Conservation (phyloP, 345 rosid genomes). For the Citrus hindsii region DNA sequence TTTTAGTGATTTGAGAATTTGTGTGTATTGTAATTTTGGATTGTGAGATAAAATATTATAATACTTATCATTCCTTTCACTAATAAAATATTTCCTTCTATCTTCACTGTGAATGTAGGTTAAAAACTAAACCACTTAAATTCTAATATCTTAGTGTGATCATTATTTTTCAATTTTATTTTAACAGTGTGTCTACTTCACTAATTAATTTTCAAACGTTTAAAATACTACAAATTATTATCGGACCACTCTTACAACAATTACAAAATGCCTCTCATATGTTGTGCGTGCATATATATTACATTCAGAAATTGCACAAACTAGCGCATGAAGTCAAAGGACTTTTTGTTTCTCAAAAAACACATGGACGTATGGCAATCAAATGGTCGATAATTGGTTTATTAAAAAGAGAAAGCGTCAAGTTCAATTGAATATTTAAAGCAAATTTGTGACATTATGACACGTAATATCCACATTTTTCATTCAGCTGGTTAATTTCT, state of each 20-base stretch:
- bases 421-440: neutral
- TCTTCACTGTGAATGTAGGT: accelerated
- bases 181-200: accelerated
- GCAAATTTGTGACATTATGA: neutral
- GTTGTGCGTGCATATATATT: too few species aligned
- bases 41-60: too few species aligned
- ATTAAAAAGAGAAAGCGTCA: neutral
- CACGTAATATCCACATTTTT: neutral
- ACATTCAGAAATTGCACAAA: neutral
- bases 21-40: accelerated
- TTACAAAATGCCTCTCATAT: too few species aligned
- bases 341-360: neutral
- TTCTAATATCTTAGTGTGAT: too few species aligned
- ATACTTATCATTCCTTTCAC: too few species aligned
- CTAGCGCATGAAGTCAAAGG: neutral
- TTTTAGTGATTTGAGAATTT: too few species aligned
- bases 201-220: neutral
- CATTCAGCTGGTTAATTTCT: neutral
- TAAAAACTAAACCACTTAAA: accelerated
- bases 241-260: too few species aligned
- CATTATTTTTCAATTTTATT: too few species aligned
- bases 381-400: neutral
- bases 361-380: neutral
- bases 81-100: too few species aligned
- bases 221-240: too few species aligned